Percentiles rank a stretch among this genome's conserved stretches.
Evolutionary conservation across 352 stramenopile genomes (phyloP).

Genomic region (Plasmopara viticola): DNA sequence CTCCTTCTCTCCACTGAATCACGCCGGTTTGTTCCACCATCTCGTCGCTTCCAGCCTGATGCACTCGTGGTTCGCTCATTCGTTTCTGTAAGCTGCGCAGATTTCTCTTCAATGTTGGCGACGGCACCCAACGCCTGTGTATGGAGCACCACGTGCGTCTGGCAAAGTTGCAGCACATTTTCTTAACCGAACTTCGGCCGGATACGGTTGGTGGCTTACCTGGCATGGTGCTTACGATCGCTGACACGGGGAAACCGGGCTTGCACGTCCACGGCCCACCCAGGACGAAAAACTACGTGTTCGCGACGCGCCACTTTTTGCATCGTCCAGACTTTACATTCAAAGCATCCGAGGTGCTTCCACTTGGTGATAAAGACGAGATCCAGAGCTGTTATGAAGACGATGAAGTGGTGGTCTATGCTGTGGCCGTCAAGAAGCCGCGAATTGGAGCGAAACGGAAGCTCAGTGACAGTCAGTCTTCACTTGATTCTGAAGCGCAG

Average conservation of each 20-base stretch:
- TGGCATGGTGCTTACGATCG: conserved; percentile 85
- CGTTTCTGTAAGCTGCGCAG: conserved; percentile 16
- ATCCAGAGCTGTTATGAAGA: conserved; percentile 39
- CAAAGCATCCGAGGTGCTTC: conserved; percentile 30
- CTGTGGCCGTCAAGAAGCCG: conserved; percentile 30
- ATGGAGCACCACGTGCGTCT: conserved; percentile 90
- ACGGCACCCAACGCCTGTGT: conserved; percentile 85
- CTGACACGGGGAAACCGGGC: conserved; percentile 75
- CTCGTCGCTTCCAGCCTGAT: neutral
- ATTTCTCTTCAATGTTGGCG: conserved; percentile 88
- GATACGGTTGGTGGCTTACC: conserved; percentile 81
- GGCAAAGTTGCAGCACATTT: conserved; percentile 75
- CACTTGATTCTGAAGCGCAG: conserved; percentile 4
- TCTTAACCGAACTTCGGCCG: conserved; percentile 75
- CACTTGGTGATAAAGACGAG: conserved; percentile 3
- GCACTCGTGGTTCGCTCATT: conserved; percentile 8
- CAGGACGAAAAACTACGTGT: conserved; percentile 59
- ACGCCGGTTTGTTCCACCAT: conserved; percentile 28
- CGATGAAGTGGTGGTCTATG: conserved; percentile 47
- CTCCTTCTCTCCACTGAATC: conserved; percentile 68
- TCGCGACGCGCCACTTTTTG: conserved; percentile 82
- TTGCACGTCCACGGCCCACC: conserved; percentile 67
- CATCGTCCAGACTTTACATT: conserved; percentile 56
- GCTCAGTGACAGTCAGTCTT: conserved; percentile 27
- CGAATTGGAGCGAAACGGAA: conserved; percentile 51